Conservation (phyloP, 305 asterid genomes). For the Andrographis paniculata region DNA sequence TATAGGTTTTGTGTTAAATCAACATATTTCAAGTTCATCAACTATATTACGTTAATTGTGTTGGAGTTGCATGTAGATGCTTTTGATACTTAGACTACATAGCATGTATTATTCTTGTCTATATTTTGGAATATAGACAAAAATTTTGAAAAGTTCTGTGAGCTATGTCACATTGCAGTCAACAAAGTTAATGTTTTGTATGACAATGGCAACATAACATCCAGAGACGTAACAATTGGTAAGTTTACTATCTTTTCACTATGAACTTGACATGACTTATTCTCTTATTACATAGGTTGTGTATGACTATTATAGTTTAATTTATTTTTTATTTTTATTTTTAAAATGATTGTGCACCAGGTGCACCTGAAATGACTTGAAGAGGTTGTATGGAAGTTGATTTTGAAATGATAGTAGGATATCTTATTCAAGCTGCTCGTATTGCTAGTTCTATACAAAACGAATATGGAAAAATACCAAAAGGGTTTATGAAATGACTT, state of each 20-base stretch:
- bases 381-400: slow-evolving; percentile 58
- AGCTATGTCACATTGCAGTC: no score
- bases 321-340: no score
- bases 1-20: no score
- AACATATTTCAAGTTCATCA: not conserved
- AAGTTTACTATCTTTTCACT: not conserved
- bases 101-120: not conserved
- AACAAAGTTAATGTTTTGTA: no score
- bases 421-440: slow-evolving; percentile 46
- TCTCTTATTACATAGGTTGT: not conserved
- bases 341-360: not conserved
- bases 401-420: slow-evolving; percentile 52
- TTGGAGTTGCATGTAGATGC: not conserved
- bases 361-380: no score
- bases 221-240: not conserved
- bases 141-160: no score
- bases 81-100: not conserved
- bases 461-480: slow-evolving; percentile 42
- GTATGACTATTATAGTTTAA: not conserved
- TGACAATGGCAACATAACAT: no score
- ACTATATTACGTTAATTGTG: not conserved
- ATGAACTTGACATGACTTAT: not conserved
- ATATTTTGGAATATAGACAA: no score
- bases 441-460: slow-evolving; percentile 41
- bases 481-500: slow-evolving; percentile 44